These are phyloP conservation scores for Monosporascus sp. DNA, from an alignment of 2,329 filamentous ascomycete species.

Conservation along the genomic window DNA sequence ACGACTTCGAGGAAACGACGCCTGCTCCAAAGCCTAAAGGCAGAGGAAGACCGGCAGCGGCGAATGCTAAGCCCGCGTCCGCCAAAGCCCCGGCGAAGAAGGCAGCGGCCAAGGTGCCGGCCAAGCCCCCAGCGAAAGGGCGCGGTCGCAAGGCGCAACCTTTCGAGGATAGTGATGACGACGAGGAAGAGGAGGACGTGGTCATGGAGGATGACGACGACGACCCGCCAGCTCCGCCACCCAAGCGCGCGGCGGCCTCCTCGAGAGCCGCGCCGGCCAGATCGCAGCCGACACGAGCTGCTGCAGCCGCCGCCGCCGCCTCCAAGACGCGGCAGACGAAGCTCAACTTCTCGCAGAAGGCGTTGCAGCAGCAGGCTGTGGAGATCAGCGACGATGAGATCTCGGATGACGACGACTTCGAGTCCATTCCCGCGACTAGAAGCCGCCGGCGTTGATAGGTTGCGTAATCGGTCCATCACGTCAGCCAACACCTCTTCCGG, in stretches of 20 bases:
- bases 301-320: constrained; percentile 14
- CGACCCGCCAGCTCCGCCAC: constrained; percentile 27
- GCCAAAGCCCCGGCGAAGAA: constrained; percentile 39
- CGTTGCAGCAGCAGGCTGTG: constrained; percentile 41
- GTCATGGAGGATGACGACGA: constrained; percentile 50
- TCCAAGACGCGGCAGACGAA: constrained; percentile 40
- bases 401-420: constrained; percentile 54
- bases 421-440: constrained; percentile 39
- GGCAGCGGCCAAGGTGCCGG: constrained; percentile 38
- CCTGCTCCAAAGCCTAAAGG: constrained; percentile 21
- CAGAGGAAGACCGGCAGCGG: constrained; percentile 22
- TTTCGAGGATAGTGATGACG: constrained; percentile 33
- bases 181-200: constrained; percentile 44
- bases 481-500: no score
- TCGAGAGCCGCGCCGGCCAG: constrained; percentile 24
- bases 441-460: constrained; percentile 11
- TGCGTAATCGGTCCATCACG: background rate
- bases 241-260: constrained; percentile 28
- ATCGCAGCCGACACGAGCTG: constrained; percentile 28
- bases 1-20: constrained; percentile 46
- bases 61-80: constrained; percentile 31
- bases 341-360: constrained; percentile 43
- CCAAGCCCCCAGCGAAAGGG: constrained; percentile 25
- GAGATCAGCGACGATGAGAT: constrained; percentile 64
- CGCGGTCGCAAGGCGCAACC: constrained; percentile 37